Percentiles rank a stretch among this genome's conserved stretches.
phyloP scores from a whole-genome alignment of 768 basidiomycete species.

The Punctularia strigosozonata region DNA sequence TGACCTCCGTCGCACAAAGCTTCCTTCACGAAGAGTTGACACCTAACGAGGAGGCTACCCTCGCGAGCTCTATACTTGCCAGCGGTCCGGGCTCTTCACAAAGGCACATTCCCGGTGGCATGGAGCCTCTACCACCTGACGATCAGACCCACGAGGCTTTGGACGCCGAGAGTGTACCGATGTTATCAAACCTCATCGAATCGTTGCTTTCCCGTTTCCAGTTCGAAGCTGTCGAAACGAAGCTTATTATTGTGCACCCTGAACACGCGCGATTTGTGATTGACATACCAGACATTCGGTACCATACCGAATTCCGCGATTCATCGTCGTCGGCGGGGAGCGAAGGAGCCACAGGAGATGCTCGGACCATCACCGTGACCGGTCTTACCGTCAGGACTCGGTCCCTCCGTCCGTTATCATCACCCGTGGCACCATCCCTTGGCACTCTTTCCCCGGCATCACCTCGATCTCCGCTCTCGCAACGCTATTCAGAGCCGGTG shows the following conservation, averaged over 20 bases:
- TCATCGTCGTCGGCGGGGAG: slow-evolving; percentile 8
- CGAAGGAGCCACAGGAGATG: slow-evolving; percentile 14
- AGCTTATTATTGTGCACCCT: slow-evolving; percentile 57
- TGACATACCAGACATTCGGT: slow-evolving; percentile 43
- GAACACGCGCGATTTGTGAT: slow-evolving; percentile 50
- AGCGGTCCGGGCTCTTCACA: slow-evolving; percentile 21
- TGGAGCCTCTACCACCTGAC: too few relatives aligned
- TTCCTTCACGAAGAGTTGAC: slow-evolving; percentile 81
- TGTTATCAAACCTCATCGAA: slow-evolving; percentile 75
- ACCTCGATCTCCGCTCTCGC: not conserved
- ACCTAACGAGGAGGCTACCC: slow-evolving; percentile 53
- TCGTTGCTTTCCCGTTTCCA: slow-evolving; percentile 68
- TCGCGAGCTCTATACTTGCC: slow-evolving; percentile 58
- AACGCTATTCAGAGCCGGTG: not conserved
- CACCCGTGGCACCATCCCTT: slow-evolving; percentile 5
- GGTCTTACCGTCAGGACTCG: slow-evolving; percentile 44
- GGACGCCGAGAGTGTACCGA: slow-evolving; percentile 66
- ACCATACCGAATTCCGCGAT: slow-evolving; percentile 30
- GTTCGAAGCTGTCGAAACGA: slow-evolving; percentile 59
- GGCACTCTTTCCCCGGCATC: too few relatives aligned
- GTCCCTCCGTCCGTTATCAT: slow-evolving; percentile 22
- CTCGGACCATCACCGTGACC: slow-evolving; percentile 41
- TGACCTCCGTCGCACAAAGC: slow-evolving; percentile 73
- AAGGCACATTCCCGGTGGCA: too few relatives aligned
- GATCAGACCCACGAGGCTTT: slow-evolving; percentile 24